Evolutionary conservation across 768 basidiomycete genomes (phyloP).

Genomic region (Amanita rimosa): DNA sequence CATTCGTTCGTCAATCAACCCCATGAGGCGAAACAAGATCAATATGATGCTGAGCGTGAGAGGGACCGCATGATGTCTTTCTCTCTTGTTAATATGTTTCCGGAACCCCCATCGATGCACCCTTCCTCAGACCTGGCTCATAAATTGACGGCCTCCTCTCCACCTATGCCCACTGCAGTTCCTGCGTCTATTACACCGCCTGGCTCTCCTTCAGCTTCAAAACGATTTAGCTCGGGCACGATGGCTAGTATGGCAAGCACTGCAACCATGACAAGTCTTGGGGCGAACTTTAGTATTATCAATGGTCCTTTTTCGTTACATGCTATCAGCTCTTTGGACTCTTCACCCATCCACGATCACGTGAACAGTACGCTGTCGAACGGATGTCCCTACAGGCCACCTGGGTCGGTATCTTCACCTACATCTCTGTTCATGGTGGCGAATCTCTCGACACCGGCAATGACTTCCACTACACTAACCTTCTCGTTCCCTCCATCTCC

Average conservation of each 20-base stretch:
- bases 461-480: neutral
- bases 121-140: neutral
- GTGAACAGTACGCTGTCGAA: too few relatives aligned
- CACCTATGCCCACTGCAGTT: neutral
- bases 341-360: neutral
- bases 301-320: neutral
- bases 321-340: neutral
- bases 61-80: constrained; percentile 1
- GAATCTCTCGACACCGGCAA: neutral
- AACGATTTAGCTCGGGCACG: neutral
- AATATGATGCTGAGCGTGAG: neutral
- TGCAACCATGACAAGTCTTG: neutral
- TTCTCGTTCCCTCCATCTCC: neutral
- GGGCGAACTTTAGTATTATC: neutral
- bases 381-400: too few relatives aligned
- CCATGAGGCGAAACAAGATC: too few relatives aligned
- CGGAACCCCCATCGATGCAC: neutral
- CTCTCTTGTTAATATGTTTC: constrained; percentile 5
- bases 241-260: neutral
- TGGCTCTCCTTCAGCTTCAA: neutral
- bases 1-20: neutral
- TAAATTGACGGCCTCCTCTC: neutral
- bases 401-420: neutral
- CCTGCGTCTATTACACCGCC: neutral
- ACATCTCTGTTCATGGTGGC: too few relatives aligned